Conservation (phyloP, 148 eudicot species). For the Linanthus parryae region DNA sequence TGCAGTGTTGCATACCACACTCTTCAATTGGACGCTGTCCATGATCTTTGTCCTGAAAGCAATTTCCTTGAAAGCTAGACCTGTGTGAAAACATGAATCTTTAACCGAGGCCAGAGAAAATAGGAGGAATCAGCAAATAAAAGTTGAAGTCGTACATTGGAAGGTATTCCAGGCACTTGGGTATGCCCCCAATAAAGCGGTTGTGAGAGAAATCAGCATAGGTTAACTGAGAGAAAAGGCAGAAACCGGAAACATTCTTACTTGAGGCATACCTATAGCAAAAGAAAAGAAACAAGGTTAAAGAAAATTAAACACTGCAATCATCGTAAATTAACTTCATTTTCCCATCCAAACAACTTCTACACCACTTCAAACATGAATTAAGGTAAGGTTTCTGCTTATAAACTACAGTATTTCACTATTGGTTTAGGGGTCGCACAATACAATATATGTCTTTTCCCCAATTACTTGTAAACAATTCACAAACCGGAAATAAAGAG, state of each 20-base stretch:
- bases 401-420: too few species aligned
- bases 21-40: slow-evolving; percentile 59
- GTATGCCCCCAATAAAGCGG: slow-evolving; percentile 63
- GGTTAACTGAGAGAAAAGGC: slow-evolving; percentile 61
- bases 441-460: too few species aligned
- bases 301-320: too few species aligned
- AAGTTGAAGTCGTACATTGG: slow-evolving; percentile 45
- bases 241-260: slow-evolving; percentile 49
- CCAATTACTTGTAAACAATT: too few species aligned
- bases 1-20: slow-evolving; percentile 84
- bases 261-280: slow-evolving; percentile 53
- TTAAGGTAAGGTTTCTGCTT: too few species aligned
- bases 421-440: too few species aligned
- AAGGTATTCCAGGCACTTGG: slow-evolving; percentile 73
- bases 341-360: too few species aligned
- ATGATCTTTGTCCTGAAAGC: slow-evolving; percentile 61
- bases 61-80: slow-evolving; percentile 81
- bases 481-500: too few species aligned
- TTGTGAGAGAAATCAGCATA: slow-evolving; percentile 74
- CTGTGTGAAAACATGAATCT: slow-evolving; percentile 29
- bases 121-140: not conserved
- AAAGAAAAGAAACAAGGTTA: slow-evolving; percentile 1
- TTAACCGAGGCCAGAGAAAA: not conserved
- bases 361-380: too few species aligned
- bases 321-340: too few species aligned